Evolutionary conservation across 805 yeast species (phyloP), one percentile per base, ranked within the genome.

Genomic region (Diddensiella caesifluorescens): DNA sequence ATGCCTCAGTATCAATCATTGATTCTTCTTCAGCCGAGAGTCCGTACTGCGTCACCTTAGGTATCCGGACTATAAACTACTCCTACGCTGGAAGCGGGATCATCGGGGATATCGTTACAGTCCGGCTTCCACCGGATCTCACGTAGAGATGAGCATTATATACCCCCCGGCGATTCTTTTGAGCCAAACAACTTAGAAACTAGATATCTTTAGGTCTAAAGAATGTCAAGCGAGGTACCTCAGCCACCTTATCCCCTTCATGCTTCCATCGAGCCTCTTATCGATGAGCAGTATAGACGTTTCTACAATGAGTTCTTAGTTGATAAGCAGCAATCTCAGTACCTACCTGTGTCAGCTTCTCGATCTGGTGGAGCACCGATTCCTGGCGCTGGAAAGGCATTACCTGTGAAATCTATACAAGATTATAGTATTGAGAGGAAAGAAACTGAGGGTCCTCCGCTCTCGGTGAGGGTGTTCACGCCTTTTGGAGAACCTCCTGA

Each of bases 271-370:
- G 43, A 21, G n/a, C 48, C 42, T 21, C 55, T 48, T 33, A 29
- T 68, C 31, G 73, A 68, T 47, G 67, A 68, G 3, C 64, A 61
- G 33, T 68, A 68, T 42, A 59, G 62, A 5, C 52, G 57, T 19
- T 68, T 68, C 45, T 68, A 61, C 59, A 58, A 61, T 28, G 49
- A 57, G 40, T 42, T 54, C 38, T 42, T 67, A 25, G 46, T 31
- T 15, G 25, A 38, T 34, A 41, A 42, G 35, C 44, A 39, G 15
- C 48, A 47, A 27, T 41, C 37, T 12, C 45, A 44, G 12, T 35
- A 33, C 30, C 48, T 41, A 39, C 45, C 48, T 4, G 45, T 44
- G 10, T 40, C 35, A 21, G 38, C 22, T 4, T 44, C 48, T 9
- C 22, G 45, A 30, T 26, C 43, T 9, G 23, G 41, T 18, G 47